Base-by-base conservation (phyloP, 163 green algal genomes). In the Scenedesmus sp. region DNA sequence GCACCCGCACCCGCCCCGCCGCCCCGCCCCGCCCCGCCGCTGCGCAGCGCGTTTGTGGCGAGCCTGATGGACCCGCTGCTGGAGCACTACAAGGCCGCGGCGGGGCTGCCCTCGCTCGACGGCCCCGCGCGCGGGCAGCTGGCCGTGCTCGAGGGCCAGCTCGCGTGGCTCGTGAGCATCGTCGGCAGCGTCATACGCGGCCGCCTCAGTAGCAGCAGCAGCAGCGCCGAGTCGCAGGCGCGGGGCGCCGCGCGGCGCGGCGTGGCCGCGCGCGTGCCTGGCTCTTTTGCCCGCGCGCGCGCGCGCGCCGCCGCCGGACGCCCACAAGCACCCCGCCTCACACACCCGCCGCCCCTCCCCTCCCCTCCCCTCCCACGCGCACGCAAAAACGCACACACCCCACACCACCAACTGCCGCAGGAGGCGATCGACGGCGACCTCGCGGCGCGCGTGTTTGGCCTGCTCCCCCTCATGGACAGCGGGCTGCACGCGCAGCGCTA, bases 161-260 rank as follows among this genome's bases (percentile, higher is more conserved):
- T 98, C 11, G 97, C 96, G 14, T 98, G 96, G 96, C 86, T 99
- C 33, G 92, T 98, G 53, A 94, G 97, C 87, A 98, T 99, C 78
- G 88, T 98, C 17, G 91, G 90, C 11, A 91, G 92, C 33, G 89
- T 99, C 42, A 87, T 99, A 28, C 86, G 91, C 31, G 96, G 96
- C 3, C 85, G 95, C 17, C 87, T 97, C 34, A 94, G 85, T 65
- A 92, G 89, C 20, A 90, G 82, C 80, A 91, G 73, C 51, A 64
- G 67, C 34, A 76, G 67, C 33, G 51, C 51, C 28, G 67, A 80
- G 39, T 33, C 18, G 18, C 58, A 80, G 20, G n/a, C n/a, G n/a
- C n/a, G n/a, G n/a, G n/a, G n/a, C n/a, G 17, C 22, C 17, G 17
- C 14, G 17, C 15, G 54, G 22, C 29, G 22, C 29, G 6, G 58